These are phyloP conservation scores for Lactarius indigo DNA, from an alignment of 768 basidiomycete genomes.

Conservation along the genomic window DNA sequence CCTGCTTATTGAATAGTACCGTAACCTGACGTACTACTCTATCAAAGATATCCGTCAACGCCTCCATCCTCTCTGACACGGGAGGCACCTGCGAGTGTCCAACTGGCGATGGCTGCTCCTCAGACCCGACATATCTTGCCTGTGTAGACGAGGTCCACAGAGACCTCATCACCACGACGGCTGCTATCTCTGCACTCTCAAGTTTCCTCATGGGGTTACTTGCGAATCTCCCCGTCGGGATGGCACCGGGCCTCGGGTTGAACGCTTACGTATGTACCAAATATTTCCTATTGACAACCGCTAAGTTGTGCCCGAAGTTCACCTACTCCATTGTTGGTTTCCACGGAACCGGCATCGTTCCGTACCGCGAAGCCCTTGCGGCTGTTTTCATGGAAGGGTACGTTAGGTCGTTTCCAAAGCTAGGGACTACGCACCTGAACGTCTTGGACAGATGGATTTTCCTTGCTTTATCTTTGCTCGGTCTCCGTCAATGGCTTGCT, in stretches of 20 bases:
- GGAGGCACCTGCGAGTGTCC: slow-evolving; percentile 83
- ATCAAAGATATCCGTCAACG: slow-evolving; percentile 77
- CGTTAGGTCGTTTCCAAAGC: slow-evolving; percentile 27
- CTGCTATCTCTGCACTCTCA: slow-evolving; percentile 69
- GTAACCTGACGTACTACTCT: neutral
- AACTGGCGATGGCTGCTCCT: slow-evolving; percentile 49
- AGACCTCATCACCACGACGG: slow-evolving; percentile 82
- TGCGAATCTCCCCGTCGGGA: slow-evolving; percentile 85
- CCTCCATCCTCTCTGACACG: slow-evolving; percentile 67
- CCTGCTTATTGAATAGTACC: slow-evolving; percentile 1
- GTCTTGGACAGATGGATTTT: slow-evolving; percentile 63
- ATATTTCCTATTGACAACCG: neutral
- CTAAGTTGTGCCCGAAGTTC: slow-evolving; percentile 47
- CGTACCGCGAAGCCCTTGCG: slow-evolving; percentile 74
- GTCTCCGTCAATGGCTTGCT: slow-evolving; percentile 86
- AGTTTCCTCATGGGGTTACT: slow-evolving; percentile 80
- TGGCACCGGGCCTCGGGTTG: slow-evolving; percentile 82
- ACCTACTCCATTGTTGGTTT: slow-evolving; percentile 86
- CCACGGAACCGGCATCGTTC: slow-evolving; percentile 69
- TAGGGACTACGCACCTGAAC: neutral
- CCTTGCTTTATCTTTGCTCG: slow-evolving; percentile 72
- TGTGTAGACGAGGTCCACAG: slow-evolving; percentile 59
- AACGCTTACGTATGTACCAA: slow-evolving; percentile 65
- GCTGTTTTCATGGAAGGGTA: slow-evolving; percentile 89
- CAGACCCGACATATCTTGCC: slow-evolving; percentile 49